Base-by-base conservation (phyloP, 2,329 filamentous ascomycete genomes). In the Diaporthe helianthi region DNA sequence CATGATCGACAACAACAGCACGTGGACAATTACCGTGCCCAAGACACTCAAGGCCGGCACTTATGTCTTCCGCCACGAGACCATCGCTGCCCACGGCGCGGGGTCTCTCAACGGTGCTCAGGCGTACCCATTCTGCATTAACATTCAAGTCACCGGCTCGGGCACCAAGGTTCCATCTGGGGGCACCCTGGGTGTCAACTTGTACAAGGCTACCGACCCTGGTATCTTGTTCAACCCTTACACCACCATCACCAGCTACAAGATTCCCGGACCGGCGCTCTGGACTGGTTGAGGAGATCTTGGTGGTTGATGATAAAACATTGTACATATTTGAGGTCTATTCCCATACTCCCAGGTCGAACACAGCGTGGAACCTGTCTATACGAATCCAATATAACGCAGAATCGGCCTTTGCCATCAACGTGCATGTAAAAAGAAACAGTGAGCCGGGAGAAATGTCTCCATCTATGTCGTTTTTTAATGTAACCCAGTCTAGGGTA, bases 11-110 rank as follows among this genome's bases (percentile, higher is more conserved):
- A 79, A 83, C 75, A 83, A 83, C 78, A 83, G 82, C 77, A 82
- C 77, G 67, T 85, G 82, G 80, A 81, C 79, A 47, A 75, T 78
- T 69, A 79, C 74, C n/a, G 77, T 81, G 52, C 80, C 80, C 29
- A 71, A 64, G 29, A 75, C 76, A 24, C 74, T 81, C 65, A 77
- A 76, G 38, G 71, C 79, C 6, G 80, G 80, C 31, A 76, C 79
- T 73, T 86, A 86, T 74, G 81, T 85, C 44, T 74, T 85, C 63
- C 79, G 83, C 13, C 83, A 84, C 74, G 83, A 85, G 75, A 82
- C 84, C 67, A 80, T 85, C 70, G 83, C 83, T 5, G 77, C 85
- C 44, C 83, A 85, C 71, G 74, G 78, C 17, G 80, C 77, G 0
- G 73, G 75, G 41, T 63, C 73, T 29, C 78, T 82, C 72, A 80